Base-by-base conservation (phyloP, 768 basidiomycete species). In the Boletus insuetus region DNA sequence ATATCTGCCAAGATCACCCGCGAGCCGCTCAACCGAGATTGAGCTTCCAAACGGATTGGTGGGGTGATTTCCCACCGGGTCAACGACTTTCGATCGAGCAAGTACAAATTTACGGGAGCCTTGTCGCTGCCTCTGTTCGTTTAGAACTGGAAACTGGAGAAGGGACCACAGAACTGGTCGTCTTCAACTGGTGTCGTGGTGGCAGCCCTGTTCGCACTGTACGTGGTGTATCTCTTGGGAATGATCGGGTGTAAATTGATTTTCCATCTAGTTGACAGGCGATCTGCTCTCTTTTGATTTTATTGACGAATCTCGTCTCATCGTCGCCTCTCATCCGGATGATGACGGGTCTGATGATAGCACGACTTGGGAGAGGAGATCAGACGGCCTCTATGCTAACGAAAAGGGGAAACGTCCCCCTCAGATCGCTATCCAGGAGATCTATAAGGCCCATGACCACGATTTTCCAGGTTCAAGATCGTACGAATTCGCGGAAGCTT, bases 401-500 rank as follows among this genome's bases (percentile, higher is more conserved):
- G 71, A 71, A 41, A 70, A 59, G 49, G 69, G 61, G 7, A 71
- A 69, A 39, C 69, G 71, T 38, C 60, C 71, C 16, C 69, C 69
- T 35, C 69, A 68, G 46, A 60, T 71, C 22, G 42, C 38, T 32
- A 48, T 71, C 13, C 65, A 62, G 42, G 62, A 69, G 17, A 64
- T 71, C 20, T 49, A 49, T 41, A 54, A 52, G 39, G 40, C 24
- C 24, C 51, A 37, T 16, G 58, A 63, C 2, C 58, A 53, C 12
- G 46, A 48, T 16, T 48, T 56, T 35, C 60, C 57, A 4, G 35
- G 49, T 32, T 52, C 61, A 11, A 63, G 62, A 50, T 64, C 67
- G 51, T 84, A 83, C 63, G 81, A 85, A 59, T 76, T 86, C 22
- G 82, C 84, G 2, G 75, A 73, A 38, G 71, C 73, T 29, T 86